phyloP scores from a whole-genome alignment of 2,329 filamentous ascomycete genomes.

The Aspergillus udagawae region DNA sequence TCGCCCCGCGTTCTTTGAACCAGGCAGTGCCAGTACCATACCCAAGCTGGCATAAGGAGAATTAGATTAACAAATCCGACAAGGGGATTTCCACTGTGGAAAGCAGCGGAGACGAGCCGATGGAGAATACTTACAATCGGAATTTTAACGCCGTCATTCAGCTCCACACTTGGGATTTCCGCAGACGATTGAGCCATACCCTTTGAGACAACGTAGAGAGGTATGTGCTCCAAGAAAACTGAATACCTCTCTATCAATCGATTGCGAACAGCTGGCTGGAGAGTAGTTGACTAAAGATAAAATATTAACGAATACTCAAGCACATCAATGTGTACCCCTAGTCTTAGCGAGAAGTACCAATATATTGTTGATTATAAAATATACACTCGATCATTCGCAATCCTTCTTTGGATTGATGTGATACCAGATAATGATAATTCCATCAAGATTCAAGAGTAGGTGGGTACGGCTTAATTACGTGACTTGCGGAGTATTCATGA shows the following conservation, averaged over 20 bases:
- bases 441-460: no score
- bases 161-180: slow-evolving; percentile 36
- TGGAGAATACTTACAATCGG: slow-evolving; percentile 46
- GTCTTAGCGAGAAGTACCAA: neutral
- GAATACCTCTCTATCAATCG: neutral
- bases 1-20: slow-evolving; percentile 53
- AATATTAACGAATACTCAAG: neutral
- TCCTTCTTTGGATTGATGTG: neutral
- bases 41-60: slow-evolving; percentile 43
- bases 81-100: neutral
- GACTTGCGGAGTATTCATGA: neutral
- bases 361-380: no score
- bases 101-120: slow-evolving; percentile 1
- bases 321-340: neutral
- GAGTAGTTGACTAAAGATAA: neutral
- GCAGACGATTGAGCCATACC: neutral
- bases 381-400: neutral
- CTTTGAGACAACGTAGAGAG: neutral
- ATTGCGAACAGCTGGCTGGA: neutral
- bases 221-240: neutral
- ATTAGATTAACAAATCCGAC: neutral
- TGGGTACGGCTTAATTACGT: neutral
- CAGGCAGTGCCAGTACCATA: slow-evolving; percentile 63
- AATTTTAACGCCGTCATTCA: slow-evolving; percentile 55
- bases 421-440: neutral